These are phyloP conservation scores for Backusella mclennaniae DNA, from an alignment of 192 early-diverging fungal species.

Conservation along the genomic window DNA sequence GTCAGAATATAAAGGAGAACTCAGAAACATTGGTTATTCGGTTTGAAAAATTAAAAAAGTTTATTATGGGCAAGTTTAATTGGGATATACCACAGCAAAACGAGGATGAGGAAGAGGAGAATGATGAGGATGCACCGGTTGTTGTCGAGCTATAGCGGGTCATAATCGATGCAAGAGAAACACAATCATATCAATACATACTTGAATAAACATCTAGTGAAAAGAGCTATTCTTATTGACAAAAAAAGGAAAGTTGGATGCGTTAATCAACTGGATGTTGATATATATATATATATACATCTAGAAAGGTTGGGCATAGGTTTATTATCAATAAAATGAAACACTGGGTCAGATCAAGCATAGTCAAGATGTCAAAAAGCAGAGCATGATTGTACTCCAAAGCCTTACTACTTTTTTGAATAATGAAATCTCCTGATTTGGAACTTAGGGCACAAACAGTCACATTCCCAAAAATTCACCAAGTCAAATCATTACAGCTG, in stretches of 20 bases:
- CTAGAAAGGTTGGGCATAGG: no score
- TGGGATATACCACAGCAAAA: conserved; percentile 31
- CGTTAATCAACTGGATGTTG: no score
- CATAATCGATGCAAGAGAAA: background rate
- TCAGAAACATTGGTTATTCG: background rate
- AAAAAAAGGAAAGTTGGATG: background rate
- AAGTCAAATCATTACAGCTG: background rate
- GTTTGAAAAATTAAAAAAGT: conserved; percentile 16
- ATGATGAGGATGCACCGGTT: conserved; percentile 32
- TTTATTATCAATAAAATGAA: no score
- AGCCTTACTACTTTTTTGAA: no score
- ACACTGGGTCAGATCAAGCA: no score
- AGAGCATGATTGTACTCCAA: no score
- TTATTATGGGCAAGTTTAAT: conserved; percentile 14
- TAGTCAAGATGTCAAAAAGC: no score
- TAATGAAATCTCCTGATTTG: background rate
- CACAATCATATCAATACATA: background rate
- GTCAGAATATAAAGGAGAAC: conserved; percentile 3
- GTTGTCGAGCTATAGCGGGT: conserved; percentile 9
- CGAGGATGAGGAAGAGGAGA: conserved; percentile 11
- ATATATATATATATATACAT: no score
- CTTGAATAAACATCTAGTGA: background rate
- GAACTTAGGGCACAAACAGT: background rate
- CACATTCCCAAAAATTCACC: background rate
- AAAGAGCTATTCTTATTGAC: background rate